Base-by-base conservation (phyloP, 1,139 yeast species). In the Diutina rugosa region DNA sequence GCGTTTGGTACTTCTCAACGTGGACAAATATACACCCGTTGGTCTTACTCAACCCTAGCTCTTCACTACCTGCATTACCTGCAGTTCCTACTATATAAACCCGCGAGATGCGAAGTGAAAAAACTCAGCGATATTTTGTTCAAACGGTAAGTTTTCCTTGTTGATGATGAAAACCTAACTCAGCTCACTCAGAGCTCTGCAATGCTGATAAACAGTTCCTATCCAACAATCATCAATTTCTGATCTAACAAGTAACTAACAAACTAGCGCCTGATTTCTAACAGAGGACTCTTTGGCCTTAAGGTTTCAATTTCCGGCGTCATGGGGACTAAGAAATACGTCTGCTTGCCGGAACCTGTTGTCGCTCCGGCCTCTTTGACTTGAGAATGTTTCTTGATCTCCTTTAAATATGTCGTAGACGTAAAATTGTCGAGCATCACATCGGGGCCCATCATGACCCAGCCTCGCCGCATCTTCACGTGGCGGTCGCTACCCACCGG, bases 401-500 rank as follows among this genome's bases (percentile, higher is more conserved):
- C 76, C 47, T 67, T 62, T 56, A 69, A 69, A 63, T 74, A 76
- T 30, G 61, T 62, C 6, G 55, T 58, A 0, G 77, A 74, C 56
- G 67, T 65, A 59, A 91, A 89, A 66, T 89, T 89, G 65, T 89
- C 80, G 46, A 88, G 65, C 61, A 87, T 68, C 3, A 87, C 81
- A 68, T 90, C 96, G 0, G 97, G 97, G 61, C 93, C 81, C 78
- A 88, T 76, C 16, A 90, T 79, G 3, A 90, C 95, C 98, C 98
- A 91, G 1, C 98, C 97, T 2, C 84, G 85, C 62, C 97, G 81
- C 59, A 84, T 71, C 58, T 80, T 78, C 3, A 90, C 85, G 0
- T 93, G 91, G 51, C 76, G 74, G 55, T 78, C 72, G 60, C 72
- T 72, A 0, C 90, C 91, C 1, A 85, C 77, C 61, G 78, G 72